A percentile compares a stretch with the other conserved stretches of the same genome.
These are phyloP conservation scores for Gremmenia infestans DNA, from an alignment of 2,329 filamentous ascomycete species.

Conservation along the genomic window DNA sequence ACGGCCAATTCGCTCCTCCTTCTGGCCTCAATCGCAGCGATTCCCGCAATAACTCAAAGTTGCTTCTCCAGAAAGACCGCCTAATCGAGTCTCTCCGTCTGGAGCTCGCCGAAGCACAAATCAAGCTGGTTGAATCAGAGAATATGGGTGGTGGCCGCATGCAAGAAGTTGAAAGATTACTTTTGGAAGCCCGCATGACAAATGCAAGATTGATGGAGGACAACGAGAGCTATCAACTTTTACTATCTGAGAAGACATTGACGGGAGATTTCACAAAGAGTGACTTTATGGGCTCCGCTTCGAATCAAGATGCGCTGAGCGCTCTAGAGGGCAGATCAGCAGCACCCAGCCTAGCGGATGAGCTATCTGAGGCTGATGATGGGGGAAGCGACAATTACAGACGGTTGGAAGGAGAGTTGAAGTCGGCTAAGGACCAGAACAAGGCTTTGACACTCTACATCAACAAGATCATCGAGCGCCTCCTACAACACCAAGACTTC, in stretches of 20 bases:
- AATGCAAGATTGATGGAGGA: slow-evolving; percentile 97
- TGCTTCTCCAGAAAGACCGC: slow-evolving; percentile 93
- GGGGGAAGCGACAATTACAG: slow-evolving; percentile 58
- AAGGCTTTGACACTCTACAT: slow-evolving; percentile 97
- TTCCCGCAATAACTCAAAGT: slow-evolving; percentile 81
- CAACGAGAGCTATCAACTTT: slow-evolving; percentile 94
- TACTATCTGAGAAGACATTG: slow-evolving; percentile 90
- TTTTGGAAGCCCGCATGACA: slow-evolving; percentile 90
- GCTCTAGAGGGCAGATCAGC: slow-evolving; percentile 54
- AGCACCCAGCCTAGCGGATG: slow-evolving; percentile 73
- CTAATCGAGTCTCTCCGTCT: slow-evolving; percentile 88
- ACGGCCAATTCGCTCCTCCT: slow-evolving; percentile 78
- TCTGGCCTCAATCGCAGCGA: slow-evolving; percentile 82
- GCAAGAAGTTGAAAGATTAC: slow-evolving; percentile 82
- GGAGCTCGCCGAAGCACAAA: slow-evolving; percentile 90
- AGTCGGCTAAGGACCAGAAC: slow-evolving; percentile 83
- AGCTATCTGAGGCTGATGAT: slow-evolving; percentile 69
- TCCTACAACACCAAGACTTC: slow-evolving; percentile 91
- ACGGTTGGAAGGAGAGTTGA: slow-evolving; percentile 72
- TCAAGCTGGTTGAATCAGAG: slow-evolving; percentile 91
- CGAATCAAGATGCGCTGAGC: slow-evolving; percentile 59
- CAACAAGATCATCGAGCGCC: slow-evolving; percentile 96
- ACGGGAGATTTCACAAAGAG: slow-evolving; percentile 86
- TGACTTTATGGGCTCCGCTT: slow-evolving; percentile 65
- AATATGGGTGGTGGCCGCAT: slow-evolving; percentile 84